Evolutionary conservation across 257 asterid species (phyloP).

Genomic region (Penstemon davidsonii): DNA sequence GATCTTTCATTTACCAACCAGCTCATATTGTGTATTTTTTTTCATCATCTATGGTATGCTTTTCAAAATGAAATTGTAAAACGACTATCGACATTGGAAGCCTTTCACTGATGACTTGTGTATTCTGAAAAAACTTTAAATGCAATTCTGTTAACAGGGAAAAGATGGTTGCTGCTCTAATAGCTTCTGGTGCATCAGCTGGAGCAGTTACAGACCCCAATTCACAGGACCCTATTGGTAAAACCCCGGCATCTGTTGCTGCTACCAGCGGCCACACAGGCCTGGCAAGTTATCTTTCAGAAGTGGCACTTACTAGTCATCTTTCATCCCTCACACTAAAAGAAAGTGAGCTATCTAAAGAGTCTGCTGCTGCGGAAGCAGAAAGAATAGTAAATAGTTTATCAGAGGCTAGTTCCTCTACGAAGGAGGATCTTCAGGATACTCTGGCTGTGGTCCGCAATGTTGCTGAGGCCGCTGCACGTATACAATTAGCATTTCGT

Average conservation of each 20-base stretch:
- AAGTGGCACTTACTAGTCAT: conserved; percentile 78
- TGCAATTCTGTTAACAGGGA: conserved; percentile 56
- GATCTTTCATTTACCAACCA: conserved; percentile 12
- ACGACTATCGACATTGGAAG: neutral
- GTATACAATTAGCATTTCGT: conserved; percentile 94
- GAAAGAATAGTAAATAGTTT: conserved; percentile 63
- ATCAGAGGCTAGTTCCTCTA: conserved; percentile 37
- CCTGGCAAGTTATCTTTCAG: conserved; percentile 97
- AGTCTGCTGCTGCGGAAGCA: conserved; percentile 79
- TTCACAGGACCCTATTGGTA: conserved; percentile 68
- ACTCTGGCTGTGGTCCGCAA: conserved; percentile 82
- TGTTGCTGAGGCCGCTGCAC: conserved; percentile 94
- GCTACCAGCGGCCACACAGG: conserved; percentile 72
- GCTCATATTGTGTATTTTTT: neutral
- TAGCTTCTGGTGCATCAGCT: conserved; percentile 91
- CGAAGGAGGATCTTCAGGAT: conserved; percentile 64
- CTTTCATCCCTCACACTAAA: conserved; percentile 76
- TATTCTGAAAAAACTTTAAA: neutral
- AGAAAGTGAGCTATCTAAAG: conserved; percentile 78
- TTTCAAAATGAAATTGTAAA: neutral
- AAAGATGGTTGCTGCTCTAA: conserved; percentile 92
- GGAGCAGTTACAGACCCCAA: conserved; percentile 95
- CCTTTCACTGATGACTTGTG: neutral
- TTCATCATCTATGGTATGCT: neutral
- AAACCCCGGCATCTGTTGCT: conserved; percentile 86